phyloP scores from a whole-genome alignment of 441 rosid species.

The Melastoma candidum region DNA sequence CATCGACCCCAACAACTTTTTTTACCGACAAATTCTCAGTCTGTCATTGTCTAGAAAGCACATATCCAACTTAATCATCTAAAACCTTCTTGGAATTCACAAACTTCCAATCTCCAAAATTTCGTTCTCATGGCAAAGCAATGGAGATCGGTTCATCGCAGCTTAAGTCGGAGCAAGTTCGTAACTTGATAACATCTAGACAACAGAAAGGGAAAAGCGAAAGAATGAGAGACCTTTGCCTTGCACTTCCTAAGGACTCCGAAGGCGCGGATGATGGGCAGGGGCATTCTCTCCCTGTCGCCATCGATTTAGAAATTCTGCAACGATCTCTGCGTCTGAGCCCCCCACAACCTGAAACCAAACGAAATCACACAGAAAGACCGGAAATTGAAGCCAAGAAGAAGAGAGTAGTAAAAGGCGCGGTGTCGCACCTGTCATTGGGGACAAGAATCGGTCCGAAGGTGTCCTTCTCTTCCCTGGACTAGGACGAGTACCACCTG shows the following conservation, averaged over 20 bases:
- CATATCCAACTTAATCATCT: too few relatives aligned
- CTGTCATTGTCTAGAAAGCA: too few relatives aligned
- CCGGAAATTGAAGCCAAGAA: background rate
- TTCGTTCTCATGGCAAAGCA: too few relatives aligned
- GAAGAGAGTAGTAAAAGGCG: background rate
- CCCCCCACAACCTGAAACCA: slow-evolving; percentile 72
- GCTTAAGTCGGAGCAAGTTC: too few relatives aligned
- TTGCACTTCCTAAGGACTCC: slow-evolving; percentile 86
- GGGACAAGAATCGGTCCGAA: slow-evolving; percentile 93
- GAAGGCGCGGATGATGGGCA: slow-evolving; percentile 85
- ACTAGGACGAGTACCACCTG: slow-evolving; percentile 51
- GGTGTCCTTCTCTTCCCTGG: slow-evolving; percentile 86
- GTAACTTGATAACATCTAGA: too few relatives aligned
- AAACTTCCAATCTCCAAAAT: too few relatives aligned
- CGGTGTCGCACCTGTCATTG: slow-evolving; percentile 52
- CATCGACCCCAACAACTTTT: too few relatives aligned
- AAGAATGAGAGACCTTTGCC: slow-evolving; percentile 48
- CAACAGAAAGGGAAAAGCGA: background rate
- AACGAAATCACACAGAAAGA: background rate
- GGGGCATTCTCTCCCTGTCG: slow-evolving; percentile 85
- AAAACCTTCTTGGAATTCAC: too few relatives aligned
- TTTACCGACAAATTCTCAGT: too few relatives aligned
- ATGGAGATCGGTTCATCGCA: too few relatives aligned
- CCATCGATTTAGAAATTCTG: slow-evolving; percentile 95
- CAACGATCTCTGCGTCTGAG: slow-evolving; percentile 90